Conservation (phyloP, 2,329 filamentous ascomycete species). For the Pseudopyricularia javanii region DNA sequence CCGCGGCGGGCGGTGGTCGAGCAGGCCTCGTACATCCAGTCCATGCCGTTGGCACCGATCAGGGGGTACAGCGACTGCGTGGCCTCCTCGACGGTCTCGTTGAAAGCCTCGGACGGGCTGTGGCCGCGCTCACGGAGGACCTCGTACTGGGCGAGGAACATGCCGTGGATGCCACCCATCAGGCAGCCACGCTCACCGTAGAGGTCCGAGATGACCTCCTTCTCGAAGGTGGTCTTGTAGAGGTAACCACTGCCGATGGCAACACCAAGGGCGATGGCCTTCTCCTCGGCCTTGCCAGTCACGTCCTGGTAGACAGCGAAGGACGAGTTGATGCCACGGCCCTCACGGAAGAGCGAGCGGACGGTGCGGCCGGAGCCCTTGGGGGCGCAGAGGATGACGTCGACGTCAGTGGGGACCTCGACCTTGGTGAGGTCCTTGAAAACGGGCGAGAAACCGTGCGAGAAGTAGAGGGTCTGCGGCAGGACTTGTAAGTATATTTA, state of each 20-base stretch:
- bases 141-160: conserved; percentile 99
- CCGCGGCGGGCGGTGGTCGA: conserved; percentile 96
- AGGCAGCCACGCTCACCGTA: conserved; percentile 99
- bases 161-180: conserved; percentile 99
- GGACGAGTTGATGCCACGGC: conserved; percentile 99
- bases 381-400: conserved; percentile 98
- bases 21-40: conserved; percentile 99
- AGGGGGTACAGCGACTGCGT: conserved; percentile 96
- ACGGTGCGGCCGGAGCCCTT: conserved; percentile 99
- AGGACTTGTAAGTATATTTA: not conserved
- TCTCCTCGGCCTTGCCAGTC: conserved; percentile 95
- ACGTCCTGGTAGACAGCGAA: conserved; percentile 98
- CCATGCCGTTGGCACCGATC: conserved; percentile 96
- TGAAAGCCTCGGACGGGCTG: conserved; percentile 97
- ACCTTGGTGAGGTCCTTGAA: conserved; percentile 99
- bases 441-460: conserved; percentile 98
- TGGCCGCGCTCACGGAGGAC: conserved; percentile 98
- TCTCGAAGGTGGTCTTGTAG: conserved; percentile 99
- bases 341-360: conserved; percentile 96
- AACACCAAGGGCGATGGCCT: conserved; percentile 90
- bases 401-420: conserved; percentile 87
- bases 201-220: conserved; percentile 99
- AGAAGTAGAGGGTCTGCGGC: conserved; percentile 92
- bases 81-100: conserved; percentile 99
- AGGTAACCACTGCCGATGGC: conserved; percentile 97